phyloP scores from a whole-genome alignment of 139 green algal genomes.

The Yamagishiella unicocca region DNA sequence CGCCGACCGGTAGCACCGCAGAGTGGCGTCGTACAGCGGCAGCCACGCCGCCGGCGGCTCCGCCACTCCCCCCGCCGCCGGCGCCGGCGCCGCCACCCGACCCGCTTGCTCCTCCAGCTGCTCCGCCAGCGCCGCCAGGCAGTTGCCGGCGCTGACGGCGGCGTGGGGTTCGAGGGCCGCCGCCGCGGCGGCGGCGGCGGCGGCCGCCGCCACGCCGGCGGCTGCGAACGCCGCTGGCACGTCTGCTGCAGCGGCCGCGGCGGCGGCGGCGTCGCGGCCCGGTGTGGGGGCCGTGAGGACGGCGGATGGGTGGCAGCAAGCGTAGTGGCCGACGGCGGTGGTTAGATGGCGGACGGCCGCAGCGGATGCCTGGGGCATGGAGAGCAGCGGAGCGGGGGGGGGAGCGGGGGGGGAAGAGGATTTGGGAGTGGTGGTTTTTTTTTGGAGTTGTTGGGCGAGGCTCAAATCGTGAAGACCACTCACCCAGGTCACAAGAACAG shows the following conservation, averaged over 20 bases:
- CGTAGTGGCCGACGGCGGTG: background rate
- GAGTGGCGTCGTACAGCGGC: conserved; percentile 40
- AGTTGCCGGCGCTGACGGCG: conserved; percentile 69
- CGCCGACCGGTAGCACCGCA: conserved; percentile 43
- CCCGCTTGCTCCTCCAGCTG: conserved; percentile 6
- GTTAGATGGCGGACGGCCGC: background rate
- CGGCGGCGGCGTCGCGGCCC: background rate
- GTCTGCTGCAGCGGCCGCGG: background rate
- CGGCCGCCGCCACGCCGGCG: background rate
- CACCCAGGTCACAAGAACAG: no score
- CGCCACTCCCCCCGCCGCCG: background rate
- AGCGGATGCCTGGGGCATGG: background rate
- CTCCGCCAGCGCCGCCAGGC: conserved; percentile 63
- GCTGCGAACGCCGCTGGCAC: background rate
- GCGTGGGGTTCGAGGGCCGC: conserved; percentile 56
- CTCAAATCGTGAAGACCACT: no score
- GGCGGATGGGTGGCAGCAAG: background rate
- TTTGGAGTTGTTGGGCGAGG: no score
- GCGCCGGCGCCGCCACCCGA: background rate
- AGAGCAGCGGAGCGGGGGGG: no score
- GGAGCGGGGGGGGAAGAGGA: no score
- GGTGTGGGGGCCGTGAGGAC: background rate
- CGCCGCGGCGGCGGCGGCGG: background rate
- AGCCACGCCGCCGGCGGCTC: background rate
- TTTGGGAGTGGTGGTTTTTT: no score